These are phyloP conservation scores for Penicillium bovifimosum DNA, from an alignment of 495 filamentous ascomycete genomes.

Conservation along the genomic window DNA sequence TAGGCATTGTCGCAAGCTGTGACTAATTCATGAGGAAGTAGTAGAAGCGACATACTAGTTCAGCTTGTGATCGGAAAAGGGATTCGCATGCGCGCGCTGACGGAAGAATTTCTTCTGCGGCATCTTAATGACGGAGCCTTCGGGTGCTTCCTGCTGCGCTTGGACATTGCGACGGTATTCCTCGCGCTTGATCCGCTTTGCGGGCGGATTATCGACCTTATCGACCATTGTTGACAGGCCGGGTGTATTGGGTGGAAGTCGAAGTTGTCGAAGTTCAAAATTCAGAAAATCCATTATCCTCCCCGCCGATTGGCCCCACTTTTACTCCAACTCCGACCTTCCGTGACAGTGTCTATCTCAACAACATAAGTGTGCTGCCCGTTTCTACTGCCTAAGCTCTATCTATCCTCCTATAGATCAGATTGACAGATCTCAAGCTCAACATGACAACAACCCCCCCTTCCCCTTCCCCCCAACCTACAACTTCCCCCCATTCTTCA, in stretches of 20 bases:
- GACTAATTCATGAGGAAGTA: neutral
- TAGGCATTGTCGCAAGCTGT: neutral
- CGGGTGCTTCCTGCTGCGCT: slow-evolving; percentile 24
- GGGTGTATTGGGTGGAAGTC: neutral
- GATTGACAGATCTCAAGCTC: neutral
- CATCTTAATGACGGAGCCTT: slow-evolving; percentile 43
- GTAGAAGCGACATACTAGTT: slow-evolving; percentile 61
- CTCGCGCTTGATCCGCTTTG: slow-evolving; percentile 69
- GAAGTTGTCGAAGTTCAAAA: slow-evolving; percentile 1
- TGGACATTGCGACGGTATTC: slow-evolving; percentile 54
- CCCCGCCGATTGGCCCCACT: slow-evolving; percentile 17
- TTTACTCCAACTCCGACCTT: slow-evolving; percentile 1
- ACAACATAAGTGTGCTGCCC: too few relatives aligned
- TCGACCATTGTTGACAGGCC: neutral
- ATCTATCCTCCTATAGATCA: neutral
- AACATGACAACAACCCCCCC: slow-evolving; percentile 13
- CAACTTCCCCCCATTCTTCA: slow-evolving; percentile 55
- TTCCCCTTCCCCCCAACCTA: slow-evolving; percentile 43
- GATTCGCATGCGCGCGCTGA: slow-evolving; percentile 94
- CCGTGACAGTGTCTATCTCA: too few relatives aligned
- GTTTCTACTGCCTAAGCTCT: neutral
- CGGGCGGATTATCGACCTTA: slow-evolving; percentile 27
- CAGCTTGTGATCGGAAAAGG: slow-evolving; percentile 88
- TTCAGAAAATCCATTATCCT: slow-evolving; percentile 8
- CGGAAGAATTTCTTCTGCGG: slow-evolving; percentile 94